Evolutionary conservation across 1,284 basidiomycete genomes (phyloP), one percentile per base, ranked within the genome.

Genomic region (Porodaedalea pini): DNA sequence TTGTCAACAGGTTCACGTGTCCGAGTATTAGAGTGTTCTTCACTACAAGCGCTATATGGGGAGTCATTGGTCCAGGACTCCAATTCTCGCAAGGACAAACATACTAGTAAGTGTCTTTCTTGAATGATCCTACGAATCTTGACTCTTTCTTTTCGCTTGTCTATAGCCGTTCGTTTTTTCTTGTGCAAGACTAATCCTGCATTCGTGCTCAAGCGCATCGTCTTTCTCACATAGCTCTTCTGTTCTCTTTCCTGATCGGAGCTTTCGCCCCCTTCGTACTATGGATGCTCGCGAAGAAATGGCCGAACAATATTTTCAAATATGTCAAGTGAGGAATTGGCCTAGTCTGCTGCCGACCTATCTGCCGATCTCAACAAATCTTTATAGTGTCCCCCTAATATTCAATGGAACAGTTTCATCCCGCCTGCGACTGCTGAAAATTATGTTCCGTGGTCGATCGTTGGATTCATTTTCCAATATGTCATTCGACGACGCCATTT

Each of bases 391-490:
- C n/a, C n/a, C n/a, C n/a, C 76, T 86, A 61, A 75, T 83, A 61
- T 78, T 85, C 65, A 75, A 75, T 17, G 82, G 82, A 7, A 78
- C 78, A 13, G 74, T 75, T 8, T 69, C 69, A 81, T 86, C 51
- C 85, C 86, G 3, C 82, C 83, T 3, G 83, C 81, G 19, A 73
- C 70, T 19, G 75, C 76, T 19, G 70, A 77, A 63, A 79, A 85
- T 68, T 83, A 80, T 64, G 75, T 83, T 8, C 74, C 78, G 3
- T 84, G 80, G 81, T 76, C 80, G 32, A 74, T 79, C 36, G 75
- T 82, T 51, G 82, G 82, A 31, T 87, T 86, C 68, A 73, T 85
- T 59, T 86, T 86, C 71, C 81, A 88, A 66, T 86, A 79, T 66
- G 66, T 81, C 45, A 71, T 86, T 44, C 75, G 85, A 6, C 72